Evolutionary conservation across 1,284 basidiomycete genomes (phyloP).

Genomic region (Rhodotorula sp.): DNA sequence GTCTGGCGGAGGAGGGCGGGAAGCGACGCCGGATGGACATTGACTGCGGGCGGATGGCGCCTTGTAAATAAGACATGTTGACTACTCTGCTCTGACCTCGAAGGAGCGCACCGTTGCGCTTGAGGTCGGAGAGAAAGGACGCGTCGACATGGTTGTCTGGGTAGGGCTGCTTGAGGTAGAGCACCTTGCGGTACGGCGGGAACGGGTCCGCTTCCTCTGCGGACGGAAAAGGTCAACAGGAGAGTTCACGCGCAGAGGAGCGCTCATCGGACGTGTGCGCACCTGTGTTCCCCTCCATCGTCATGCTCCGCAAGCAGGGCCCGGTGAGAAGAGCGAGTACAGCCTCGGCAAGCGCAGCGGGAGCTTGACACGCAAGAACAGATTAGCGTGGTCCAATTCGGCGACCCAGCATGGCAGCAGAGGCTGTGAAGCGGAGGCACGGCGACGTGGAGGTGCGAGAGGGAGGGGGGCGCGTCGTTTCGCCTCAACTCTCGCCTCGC

Average conservation of each 20-base stretch:
- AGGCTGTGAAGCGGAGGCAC: background rate
- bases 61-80: background rate
- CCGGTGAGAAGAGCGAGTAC: background rate
- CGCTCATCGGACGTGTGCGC: background rate
- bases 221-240: no score
- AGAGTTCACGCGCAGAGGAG: background rate
- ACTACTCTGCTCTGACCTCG: background rate
- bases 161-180: slow-evolving; percentile 43
- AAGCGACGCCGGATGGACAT: slow-evolving; percentile 73
- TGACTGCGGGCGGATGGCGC: slow-evolving; percentile 57
- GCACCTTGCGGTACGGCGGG: slow-evolving; percentile 35
- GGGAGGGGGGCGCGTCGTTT: background rate
- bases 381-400: background rate
- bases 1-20: slow-evolving; percentile 70
- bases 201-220: background rate
- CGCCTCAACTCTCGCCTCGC: background rate
- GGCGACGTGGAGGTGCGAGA: background rate
- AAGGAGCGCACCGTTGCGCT: slow-evolving; percentile 45
- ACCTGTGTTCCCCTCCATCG: background rate
- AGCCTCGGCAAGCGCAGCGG: no score
- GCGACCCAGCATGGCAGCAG: background rate
- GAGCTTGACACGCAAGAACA: no score
- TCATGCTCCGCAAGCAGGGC: background rate
- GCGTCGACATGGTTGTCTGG: slow-evolving; percentile 46
- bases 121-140: slow-evolving; percentile 42